Conservation (phyloP, 352 stramenopile species). For the Blastocystis sp. region DNA sequence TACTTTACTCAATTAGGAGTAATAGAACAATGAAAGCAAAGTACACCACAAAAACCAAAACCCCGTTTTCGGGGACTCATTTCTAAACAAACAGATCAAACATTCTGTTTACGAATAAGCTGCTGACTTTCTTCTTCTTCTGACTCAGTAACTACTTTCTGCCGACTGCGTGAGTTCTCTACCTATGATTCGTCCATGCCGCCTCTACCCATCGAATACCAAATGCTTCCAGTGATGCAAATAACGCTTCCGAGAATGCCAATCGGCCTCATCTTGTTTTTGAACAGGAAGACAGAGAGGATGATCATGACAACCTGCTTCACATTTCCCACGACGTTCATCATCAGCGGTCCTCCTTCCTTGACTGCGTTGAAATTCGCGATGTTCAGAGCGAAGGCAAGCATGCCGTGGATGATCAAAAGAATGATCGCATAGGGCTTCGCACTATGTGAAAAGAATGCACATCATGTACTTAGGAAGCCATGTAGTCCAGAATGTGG, state of each 20-base stretch:
- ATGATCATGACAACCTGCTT: constrained; percentile 58
- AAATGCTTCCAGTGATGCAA: constrained; percentile 39
- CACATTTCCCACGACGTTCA: constrained; percentile 58
- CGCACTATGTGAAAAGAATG: neutral
- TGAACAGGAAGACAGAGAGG: constrained; percentile 52
- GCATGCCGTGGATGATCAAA: constrained; percentile 39
- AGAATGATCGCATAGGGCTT: neutral
- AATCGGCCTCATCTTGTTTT: constrained; percentile 57
- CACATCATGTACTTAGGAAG: neutral
- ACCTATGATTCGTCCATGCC: neutral
- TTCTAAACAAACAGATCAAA: constrained; percentile 35
- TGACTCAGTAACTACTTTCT: neutral
- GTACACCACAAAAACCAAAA: neutral
- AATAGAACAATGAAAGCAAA: neutral
- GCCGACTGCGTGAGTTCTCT: neutral
- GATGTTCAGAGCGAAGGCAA: constrained; percentile 52
- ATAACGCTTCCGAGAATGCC: constrained; percentile 40
- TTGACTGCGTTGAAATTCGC: constrained; percentile 55
- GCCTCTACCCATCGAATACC: constrained; percentile 34
- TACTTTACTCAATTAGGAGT: neutral
- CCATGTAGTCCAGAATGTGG: constrained; percentile 44
- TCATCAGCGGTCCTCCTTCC: constrained; percentile 33
- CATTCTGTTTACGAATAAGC: neutral
- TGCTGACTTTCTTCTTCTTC: neutral
- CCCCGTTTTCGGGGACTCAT: neutral